phyloP scores from a whole-genome alignment of 2,329 filamentous ascomycete genomes.

The Capronia coronata region DNA sequence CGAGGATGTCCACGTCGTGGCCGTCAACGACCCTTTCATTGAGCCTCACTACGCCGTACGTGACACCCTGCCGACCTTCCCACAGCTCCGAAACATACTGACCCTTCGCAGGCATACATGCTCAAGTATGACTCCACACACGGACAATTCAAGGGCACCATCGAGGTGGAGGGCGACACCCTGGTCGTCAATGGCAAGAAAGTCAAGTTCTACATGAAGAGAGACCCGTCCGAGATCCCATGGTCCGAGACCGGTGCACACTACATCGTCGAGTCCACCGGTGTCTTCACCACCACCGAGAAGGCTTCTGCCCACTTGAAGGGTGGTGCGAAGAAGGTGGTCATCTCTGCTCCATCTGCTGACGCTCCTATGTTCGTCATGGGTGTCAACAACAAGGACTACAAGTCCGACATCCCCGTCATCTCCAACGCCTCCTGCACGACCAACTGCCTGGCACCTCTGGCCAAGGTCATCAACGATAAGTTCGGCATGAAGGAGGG shows the following conservation, averaged over 20 bases:
- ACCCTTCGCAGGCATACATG: slow-evolving; percentile 78
- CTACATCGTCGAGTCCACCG: slow-evolving; percentile 96
- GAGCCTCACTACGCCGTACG: slow-evolving; percentile 94
- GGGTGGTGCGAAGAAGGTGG: slow-evolving; percentile 96
- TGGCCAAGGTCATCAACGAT: slow-evolving; percentile 99
- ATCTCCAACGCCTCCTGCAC: slow-evolving; percentile 99
- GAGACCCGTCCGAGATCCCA: slow-evolving; percentile 81
- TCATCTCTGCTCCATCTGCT: slow-evolving; percentile 54
- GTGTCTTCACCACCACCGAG: slow-evolving; percentile 97
- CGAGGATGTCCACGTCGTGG: slow-evolving; percentile 82
- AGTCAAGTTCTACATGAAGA: slow-evolving; percentile 90
- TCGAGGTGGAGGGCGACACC: slow-evolving; percentile 64
- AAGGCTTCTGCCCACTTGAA: slow-evolving; percentile 92
- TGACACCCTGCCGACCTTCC: slow-evolving; percentile 31
- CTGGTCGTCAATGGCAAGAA: slow-evolving; percentile 90
- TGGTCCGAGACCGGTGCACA: slow-evolving; percentile 81
- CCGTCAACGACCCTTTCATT: slow-evolving; percentile 99
- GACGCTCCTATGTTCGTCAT: slow-evolving; percentile 99
- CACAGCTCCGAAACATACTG: background rate
- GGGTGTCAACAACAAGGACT: slow-evolving; percentile 93
- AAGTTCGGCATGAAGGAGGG: slow-evolving; percentile 96
- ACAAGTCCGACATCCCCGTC: slow-evolving; percentile 84
- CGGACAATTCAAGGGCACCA: slow-evolving; percentile 89
- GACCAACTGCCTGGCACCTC: slow-evolving; percentile 98
- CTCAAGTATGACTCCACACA: slow-evolving; percentile 98